phyloP scores from a whole-genome alignment of 225 moss, liverwort and hornwort genomes.

The Lunularia cruciata region DNA sequence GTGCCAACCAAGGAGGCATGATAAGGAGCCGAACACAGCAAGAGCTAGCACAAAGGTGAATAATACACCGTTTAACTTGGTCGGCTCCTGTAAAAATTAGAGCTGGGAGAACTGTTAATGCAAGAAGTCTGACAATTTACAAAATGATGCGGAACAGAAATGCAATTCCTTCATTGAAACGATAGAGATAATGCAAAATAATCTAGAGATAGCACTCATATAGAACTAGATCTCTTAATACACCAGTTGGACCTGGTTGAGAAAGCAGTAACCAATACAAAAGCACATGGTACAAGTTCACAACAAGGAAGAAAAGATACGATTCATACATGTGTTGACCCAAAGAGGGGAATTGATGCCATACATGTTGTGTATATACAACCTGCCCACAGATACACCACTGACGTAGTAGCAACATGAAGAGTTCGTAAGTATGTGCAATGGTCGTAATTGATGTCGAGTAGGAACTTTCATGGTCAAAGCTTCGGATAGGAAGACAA shows the following conservation, averaged over 20 bases:
- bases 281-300: neutral
- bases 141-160: too few relatives aligned
- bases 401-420: conserved; percentile 36
- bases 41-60: conserved; percentile 79
- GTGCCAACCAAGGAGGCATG: conserved; percentile 87
- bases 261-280: neutral
- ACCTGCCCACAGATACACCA: conserved; percentile 83
- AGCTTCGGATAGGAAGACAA: neutral
- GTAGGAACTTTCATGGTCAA: neutral
- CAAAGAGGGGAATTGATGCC: conserved; percentile 79
- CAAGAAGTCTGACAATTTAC: too few relatives aligned
- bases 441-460: too few relatives aligned
- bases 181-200: too few relatives aligned
- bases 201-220: neutral
- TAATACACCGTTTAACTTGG: conserved; percentile 51
- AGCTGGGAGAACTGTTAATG: neutral
- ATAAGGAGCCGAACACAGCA: conserved; percentile 65
- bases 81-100: conserved; percentile 30
- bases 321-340: conserved; percentile 42
- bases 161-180: too few relatives aligned
- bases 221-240: neutral
- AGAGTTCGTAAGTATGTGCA: neutral
- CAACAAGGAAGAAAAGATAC: neutral
- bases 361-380: conserved; percentile 77
- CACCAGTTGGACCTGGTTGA: too few relatives aligned